These are phyloP conservation scores for Fusarium euwallaceae DNA, from an alignment of 2,329 filamentous ascomycete species.

Conservation along the genomic window DNA sequence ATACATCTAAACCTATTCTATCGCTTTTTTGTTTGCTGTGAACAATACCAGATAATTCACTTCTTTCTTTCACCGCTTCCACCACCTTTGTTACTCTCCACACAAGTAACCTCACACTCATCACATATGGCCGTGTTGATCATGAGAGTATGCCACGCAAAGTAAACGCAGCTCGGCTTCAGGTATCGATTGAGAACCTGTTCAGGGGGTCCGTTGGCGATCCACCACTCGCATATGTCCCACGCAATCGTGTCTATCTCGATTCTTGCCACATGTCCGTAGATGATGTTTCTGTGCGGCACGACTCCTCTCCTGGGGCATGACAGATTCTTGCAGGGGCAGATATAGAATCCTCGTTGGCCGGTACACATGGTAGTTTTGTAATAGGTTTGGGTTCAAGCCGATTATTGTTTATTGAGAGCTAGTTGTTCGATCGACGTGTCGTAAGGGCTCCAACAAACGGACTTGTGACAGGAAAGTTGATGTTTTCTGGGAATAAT, in stretches of 20 bases:
- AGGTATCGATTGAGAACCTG: conserved; percentile 45
- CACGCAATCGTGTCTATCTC: conserved; percentile 41
- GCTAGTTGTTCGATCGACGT: neutral
- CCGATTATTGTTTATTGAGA: neutral
- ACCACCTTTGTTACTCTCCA: conserved; percentile 6
- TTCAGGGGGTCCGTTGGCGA: conserved; percentile 43
- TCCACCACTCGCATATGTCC: conserved; percentile 47
- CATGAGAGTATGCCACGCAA: conserved; percentile 41
- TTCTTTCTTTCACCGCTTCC: conserved; percentile 11
- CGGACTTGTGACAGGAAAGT: neutral
- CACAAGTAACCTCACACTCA: conserved; percentile 32
- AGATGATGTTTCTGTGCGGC: conserved; percentile 32
- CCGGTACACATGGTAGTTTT: conserved; percentile 44
- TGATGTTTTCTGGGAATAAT: neutral
- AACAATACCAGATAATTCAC: neutral
- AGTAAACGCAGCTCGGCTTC: conserved; percentile 42
- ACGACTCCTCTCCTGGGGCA: conserved; percentile 37
- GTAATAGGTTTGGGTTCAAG: neutral
- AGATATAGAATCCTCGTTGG: conserved; percentile 41
- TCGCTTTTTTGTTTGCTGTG: neutral
- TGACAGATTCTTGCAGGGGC: conserved; percentile 40
- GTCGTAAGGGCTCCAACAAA: neutral
- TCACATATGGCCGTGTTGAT: conserved; percentile 28
- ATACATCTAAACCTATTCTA: neutral
- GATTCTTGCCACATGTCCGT: conserved; percentile 39